A percentile compares a stretch with the other conserved stretches of the same genome.
phyloP scores from a whole-genome alignment of 768 basidiomycete genomes.

The Leccinum fibrillosum region DNA sequence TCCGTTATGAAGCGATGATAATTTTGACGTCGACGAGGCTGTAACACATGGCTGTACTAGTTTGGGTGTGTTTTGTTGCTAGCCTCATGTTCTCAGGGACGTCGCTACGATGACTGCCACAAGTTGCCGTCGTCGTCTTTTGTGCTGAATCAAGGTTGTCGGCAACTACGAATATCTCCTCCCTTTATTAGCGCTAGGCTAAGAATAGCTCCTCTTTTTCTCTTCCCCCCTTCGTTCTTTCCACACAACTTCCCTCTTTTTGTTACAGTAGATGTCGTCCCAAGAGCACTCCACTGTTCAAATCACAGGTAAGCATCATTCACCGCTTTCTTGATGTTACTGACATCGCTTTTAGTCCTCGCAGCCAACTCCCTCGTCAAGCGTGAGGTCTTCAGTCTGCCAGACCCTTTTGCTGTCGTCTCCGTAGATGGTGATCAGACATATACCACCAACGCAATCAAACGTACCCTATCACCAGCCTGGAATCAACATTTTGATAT shows the following conservation, averaged over 20 bases:
- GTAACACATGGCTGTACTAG: not conserved
- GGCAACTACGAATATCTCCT: not conserved
- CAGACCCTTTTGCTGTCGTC: slow-evolving; percentile 87
- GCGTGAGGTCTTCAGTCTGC: slow-evolving; percentile 74
- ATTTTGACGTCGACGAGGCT: not conserved
- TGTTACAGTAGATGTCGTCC: slow-evolving; percentile 19
- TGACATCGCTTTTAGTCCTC: slow-evolving; percentile 52
- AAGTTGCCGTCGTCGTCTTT: not conserved
- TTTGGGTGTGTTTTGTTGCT: not conserved
- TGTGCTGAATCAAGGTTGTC: not conserved
- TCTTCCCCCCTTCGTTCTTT: not conserved
- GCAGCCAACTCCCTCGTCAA: slow-evolving; percentile 74
- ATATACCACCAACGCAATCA: slow-evolving; percentile 70
- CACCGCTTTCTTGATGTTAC: not conserved
- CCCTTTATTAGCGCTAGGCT: not conserved
- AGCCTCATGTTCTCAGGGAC: not conserved
- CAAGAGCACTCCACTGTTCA: slow-evolving; percentile 15
- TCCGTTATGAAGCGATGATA: too few species aligned
- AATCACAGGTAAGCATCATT: slow-evolving; percentile 21
- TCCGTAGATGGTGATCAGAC: slow-evolving; percentile 85
- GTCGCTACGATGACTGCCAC: slow-evolving; percentile 5
- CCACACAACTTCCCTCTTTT: not conserved
- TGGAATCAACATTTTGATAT: slow-evolving; percentile 88
- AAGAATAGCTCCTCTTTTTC: not conserved
- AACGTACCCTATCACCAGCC: slow-evolving; percentile 63